phyloP scores from a whole-genome alignment of 2,329 filamentous ascomycete genomes.

The Fusarium fujikuroi region DNA sequence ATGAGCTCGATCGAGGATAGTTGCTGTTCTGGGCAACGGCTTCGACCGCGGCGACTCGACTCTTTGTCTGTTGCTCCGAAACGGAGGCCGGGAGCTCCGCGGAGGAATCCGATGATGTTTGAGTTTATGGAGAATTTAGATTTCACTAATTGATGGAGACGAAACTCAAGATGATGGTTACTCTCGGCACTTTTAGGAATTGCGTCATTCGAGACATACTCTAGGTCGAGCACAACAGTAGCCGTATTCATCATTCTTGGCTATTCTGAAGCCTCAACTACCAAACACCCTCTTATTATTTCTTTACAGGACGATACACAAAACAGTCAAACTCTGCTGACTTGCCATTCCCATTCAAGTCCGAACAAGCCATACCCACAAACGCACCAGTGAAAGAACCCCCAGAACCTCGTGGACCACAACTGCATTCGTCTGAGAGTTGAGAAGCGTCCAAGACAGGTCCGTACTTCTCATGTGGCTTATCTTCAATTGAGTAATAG shows the following conservation, averaged over 20 bases:
- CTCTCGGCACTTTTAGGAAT: not conserved
- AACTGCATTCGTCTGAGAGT: conserved; percentile 66
- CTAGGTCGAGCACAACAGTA: not conserved
- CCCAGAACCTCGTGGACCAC: conserved; percentile 66
- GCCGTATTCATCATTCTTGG: not conserved
- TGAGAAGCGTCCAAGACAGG: conserved; percentile 67
- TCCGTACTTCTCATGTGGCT: conserved; percentile 59
- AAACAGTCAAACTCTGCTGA: conserved; percentile 63
- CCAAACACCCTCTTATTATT: no score
- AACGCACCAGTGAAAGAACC: conserved; percentile 72
- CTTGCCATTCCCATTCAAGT: conserved; percentile 61
- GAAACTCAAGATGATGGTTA: not conserved
- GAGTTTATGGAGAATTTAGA: not conserved
- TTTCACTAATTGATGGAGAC: not conserved
- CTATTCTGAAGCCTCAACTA: not conserved
- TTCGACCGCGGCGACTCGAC: not conserved
- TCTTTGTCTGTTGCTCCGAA: not conserved
- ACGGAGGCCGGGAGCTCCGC: not conserved
- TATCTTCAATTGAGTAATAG: conserved; percentile 61
- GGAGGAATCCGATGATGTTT: not conserved
- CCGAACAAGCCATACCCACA: conserved; percentile 65
- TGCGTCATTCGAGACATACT: not conserved
- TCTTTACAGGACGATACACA: not conserved
- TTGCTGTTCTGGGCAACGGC: not conserved
- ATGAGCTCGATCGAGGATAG: not conserved